phyloP scores from a whole-genome alignment of 805 yeast species.

The Metschnikowia santaceciliae region DNA sequence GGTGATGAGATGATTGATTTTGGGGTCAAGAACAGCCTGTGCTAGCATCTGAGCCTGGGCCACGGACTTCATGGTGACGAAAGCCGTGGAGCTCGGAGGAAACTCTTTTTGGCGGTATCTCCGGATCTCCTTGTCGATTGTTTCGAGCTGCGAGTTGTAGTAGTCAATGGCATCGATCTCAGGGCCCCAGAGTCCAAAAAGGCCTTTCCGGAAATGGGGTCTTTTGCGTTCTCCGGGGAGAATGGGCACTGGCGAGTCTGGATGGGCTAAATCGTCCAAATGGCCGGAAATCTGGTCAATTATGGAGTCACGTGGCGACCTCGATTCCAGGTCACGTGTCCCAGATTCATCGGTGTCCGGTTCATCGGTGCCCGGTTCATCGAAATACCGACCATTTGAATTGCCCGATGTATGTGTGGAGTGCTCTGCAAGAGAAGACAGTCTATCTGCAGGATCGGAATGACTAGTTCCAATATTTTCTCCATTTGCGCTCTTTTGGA shows the following conservation, averaged over 20 bases:
- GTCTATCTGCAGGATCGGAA: too few species aligned
- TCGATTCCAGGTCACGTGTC: neutral
- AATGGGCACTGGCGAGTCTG: conserved; percentile 19
- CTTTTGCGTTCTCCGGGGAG: conserved; percentile 37
- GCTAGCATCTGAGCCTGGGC: conserved; percentile 97
- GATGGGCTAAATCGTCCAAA: conserved; percentile 11
- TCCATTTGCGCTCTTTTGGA: conserved; percentile 10
- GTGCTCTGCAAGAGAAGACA: too few species aligned
- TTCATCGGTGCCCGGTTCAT: neutral
- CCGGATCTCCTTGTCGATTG: conserved; percentile 65
- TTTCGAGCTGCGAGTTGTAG: conserved; percentile 63
- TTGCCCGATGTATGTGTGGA: too few species aligned
- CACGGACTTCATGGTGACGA: conserved; percentile 90
- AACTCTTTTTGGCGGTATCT: conserved; percentile 65
- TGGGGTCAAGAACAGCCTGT: conserved; percentile 89
- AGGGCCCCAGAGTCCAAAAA: conserved; percentile 60
- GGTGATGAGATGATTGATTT: conserved; percentile 78
- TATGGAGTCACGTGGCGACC: conserved; percentile 10
- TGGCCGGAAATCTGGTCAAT: conserved; percentile 28
- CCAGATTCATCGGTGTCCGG: too few species aligned
- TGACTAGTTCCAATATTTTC: neutral
- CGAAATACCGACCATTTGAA: neutral
- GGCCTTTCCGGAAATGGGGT: conserved; percentile 61
- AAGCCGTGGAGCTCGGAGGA: conserved; percentile 86
- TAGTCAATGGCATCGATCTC: conserved; percentile 78